Base-by-base conservation (phyloP, 1,284 basidiomycete genomes). In the Malassezia obtusa region DNA sequence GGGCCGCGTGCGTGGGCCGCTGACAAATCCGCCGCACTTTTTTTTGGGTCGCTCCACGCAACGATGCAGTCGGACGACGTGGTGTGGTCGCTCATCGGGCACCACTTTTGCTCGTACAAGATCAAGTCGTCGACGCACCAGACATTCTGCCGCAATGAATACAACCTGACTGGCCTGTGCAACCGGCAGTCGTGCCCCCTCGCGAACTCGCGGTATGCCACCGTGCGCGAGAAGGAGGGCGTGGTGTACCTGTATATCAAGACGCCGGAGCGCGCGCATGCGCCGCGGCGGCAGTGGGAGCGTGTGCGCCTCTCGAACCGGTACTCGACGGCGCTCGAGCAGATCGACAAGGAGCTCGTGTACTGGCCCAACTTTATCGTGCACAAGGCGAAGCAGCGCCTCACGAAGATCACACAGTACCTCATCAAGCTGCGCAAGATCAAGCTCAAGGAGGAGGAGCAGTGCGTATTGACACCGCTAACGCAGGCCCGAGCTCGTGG, bases 381-480 rank as follows among this genome's bases (percentile, higher is more conserved):
- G 54, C 94, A 98, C 79, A 96, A 96, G 77, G 95, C 92, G 80
- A 99, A 98, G 79, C 94, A 99, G 77, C 83, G 94, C 46, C 81
- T 95, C 33, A 99, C 94, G 15, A 98, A 96, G 78, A 96, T 99
- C 66, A 98, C 92, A 0, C 94, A 99, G 76, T 98, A 96, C 73
- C 81, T 98, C 59, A 96, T 98, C 77, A 94, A 95, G 79, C 90
- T 98, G 87, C 81, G 94, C 55, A 83, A 88, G 37, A 77, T 95
- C 65, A 86, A 85, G 67, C 79, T 92, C 58, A 84, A 87, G 50
- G 66, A 63, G 22, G 68, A 73, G 45, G 84, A 92, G 76, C 85
- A 90, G 89, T 91, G 58, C 66, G 87, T 49, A 6, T 14, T 39
- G 1, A 17, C 4, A 25, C 26, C 9, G 24, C 47, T 28, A 17